phyloP scores from a whole-genome alignment of 2,329 filamentous ascomycete genomes.

The Fusarium sp. region DNA sequence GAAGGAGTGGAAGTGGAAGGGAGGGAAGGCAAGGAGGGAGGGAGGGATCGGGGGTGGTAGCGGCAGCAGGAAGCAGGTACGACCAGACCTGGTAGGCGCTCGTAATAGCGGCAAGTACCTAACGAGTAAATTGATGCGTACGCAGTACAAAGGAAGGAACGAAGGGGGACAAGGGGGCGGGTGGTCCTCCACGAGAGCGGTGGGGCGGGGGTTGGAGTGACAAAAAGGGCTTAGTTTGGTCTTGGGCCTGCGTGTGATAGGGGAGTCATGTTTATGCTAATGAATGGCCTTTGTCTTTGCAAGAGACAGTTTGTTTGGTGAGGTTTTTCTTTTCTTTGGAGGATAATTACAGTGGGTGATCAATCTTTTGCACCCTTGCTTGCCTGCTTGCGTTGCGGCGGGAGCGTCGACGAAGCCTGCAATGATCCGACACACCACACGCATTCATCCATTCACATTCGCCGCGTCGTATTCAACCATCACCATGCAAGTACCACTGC shows the following conservation, averaged over 20 bases:
- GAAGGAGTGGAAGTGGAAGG: constrained; percentile 24
- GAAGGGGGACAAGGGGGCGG: constrained; percentile 26
- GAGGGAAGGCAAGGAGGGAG: constrained; percentile 22
- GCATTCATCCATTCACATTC: constrained; percentile 9
- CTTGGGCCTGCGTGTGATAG: constrained; percentile 39
- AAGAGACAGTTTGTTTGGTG: constrained; percentile 3
- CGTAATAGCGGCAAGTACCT: constrained; percentile 29
- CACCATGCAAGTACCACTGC: constrained; percentile 34
- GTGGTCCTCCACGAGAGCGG: constrained; percentile 31
- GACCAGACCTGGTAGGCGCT: constrained; percentile 17
- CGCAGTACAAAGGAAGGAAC: constrained; percentile 18
- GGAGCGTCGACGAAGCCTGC: background rate
- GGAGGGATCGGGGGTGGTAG: constrained; percentile 27
- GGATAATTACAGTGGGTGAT: background rate
- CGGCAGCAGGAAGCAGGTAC: constrained; percentile 37
- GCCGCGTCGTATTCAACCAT: constrained; percentile 17
- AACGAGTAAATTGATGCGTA: constrained; percentile 26
- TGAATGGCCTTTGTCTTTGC: constrained; percentile 5
- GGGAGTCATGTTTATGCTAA: constrained; percentile 28
- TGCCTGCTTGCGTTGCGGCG: background rate
- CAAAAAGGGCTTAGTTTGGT: constrained; percentile 42
- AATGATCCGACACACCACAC: too few relatives aligned
- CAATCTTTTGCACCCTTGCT: background rate
- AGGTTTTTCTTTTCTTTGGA: background rate
- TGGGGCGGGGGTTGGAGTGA: constrained; percentile 32